Conservation (phyloP, 805 yeast species). For the Myxozyma kluyveri region DNA sequence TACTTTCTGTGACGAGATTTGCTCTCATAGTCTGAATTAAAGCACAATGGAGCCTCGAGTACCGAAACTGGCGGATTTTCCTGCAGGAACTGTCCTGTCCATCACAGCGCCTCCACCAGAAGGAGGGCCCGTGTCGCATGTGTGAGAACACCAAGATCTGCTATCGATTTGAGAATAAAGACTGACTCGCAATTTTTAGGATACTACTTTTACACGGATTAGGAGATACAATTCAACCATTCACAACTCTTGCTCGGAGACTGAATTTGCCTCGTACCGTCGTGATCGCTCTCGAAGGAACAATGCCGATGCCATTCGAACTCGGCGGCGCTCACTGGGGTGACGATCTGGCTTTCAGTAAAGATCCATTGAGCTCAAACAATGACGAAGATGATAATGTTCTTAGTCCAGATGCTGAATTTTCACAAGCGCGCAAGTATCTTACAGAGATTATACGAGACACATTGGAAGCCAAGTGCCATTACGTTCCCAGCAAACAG, state of each 20-base stretch:
- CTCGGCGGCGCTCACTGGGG: constrained; percentile 31
- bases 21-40: too few species aligned
- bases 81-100: constrained; percentile 4
- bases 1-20: too few species aligned
- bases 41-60: constrained; percentile 11
- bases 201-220: constrained; percentile 26
- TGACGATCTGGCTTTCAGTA: constrained; percentile 26
- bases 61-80: constrained; percentile 19
- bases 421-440: constrained; percentile 2
- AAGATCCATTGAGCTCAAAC: constrained; percentile 8
- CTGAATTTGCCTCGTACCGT: constrained; percentile 19
- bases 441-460: constrained; percentile 10
- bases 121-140: constrained; percentile 11
- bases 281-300: constrained; percentile 25
- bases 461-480: constrained; percentile 19
- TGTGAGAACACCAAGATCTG: constrained; percentile 3
- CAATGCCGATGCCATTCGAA: constrained; percentile 29
- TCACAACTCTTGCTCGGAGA: constrained; percentile 20
- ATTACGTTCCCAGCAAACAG: constrained; percentile 15
- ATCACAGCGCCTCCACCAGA: constrained; percentile 20
- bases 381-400: constrained; percentile 13
- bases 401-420: constrained; percentile 30
- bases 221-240: constrained; percentile 25
- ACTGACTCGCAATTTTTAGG: constrained; percentile 2
- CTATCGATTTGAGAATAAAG: background rate